A percentile compares a stretch with the other conserved stretches of the same genome.
These are phyloP conservation scores for Extremus antarcticus DNA, from an alignment of 495 filamentous ascomycete species.

Conservation along the genomic window DNA sequence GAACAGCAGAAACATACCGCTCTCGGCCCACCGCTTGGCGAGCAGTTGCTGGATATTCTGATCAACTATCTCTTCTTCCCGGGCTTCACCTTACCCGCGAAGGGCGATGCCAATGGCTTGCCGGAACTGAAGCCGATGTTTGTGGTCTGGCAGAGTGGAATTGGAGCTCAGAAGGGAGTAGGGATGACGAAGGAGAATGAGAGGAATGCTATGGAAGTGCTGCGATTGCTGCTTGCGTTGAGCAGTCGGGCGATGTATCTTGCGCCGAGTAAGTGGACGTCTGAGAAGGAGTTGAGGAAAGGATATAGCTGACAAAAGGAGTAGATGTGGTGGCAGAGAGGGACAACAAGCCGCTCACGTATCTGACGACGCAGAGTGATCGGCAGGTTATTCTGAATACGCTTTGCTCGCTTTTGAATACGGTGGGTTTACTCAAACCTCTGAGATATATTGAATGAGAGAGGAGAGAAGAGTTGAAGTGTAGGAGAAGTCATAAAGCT, in stretches of 20 bases:
- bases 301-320: constrained; percentile 7
- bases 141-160: constrained; percentile 95
- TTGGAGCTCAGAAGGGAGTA: constrained; percentile 85
- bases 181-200: constrained; percentile 83
- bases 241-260: constrained; percentile 89
- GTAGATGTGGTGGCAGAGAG: constrained; percentile 65
- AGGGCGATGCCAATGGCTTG: constrained; percentile 25
- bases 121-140: constrained; percentile 65
- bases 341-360: constrained; percentile 78
- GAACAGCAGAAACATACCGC: constrained; percentile 32
- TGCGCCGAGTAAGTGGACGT: constrained; percentile 50
- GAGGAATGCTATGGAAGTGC: constrained; percentile 79
- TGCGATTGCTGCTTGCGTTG: constrained; percentile 77
- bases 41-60: constrained; percentile 86
- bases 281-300: neutral
- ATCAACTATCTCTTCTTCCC: constrained; percentile 86
- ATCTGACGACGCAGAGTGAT: constrained; percentile 76
- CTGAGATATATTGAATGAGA: too few species aligned
- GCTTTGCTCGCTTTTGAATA: constrained; percentile 88
- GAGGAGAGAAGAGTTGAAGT: neutral
- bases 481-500: too few species aligned
- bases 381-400: constrained; percentile 84
- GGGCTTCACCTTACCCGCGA: constrained; percentile 71
- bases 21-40: constrained; percentile 76
- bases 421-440: too few species aligned